Percentiles rank a stretch among this genome's conserved stretches.
Conservation (phyloP, 75 land plant genomes). For the Selaginella tamariscina region DNA sequence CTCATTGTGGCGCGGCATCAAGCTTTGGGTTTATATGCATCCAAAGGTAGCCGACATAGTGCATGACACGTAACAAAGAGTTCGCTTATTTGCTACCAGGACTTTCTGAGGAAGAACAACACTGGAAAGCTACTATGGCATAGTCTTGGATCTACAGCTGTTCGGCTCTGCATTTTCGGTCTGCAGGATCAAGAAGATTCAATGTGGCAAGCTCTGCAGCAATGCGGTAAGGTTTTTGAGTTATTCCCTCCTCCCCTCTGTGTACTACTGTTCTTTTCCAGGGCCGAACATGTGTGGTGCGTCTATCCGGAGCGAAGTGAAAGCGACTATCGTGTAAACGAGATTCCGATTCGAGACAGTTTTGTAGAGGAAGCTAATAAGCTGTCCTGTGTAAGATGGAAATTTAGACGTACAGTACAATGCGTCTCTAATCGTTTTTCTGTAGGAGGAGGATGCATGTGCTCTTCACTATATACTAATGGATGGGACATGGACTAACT, state of each 20-base stretch:
- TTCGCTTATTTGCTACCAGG: conserved; percentile 42
- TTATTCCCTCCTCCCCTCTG: neutral
- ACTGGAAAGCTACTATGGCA: conserved; percentile 96
- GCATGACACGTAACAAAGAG: neutral
- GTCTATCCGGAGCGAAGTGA: conserved; percentile 59
- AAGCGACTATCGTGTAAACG: conserved; percentile 16
- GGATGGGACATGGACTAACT: conserved; percentile 96
- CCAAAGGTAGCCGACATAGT: conserved; percentile 97
- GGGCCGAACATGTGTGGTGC: conserved; percentile 73
- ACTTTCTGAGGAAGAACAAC: conserved; percentile 82
- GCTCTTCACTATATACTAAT: conserved; percentile 56
- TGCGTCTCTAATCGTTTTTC: neutral
- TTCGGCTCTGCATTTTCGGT: conserved; percentile 64
- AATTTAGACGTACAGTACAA: conserved; percentile 9
- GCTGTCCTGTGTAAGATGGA: neutral
- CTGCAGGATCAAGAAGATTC: conserved; percentile 69
- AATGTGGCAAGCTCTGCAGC: conserved; percentile 71
- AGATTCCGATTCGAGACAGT: conserved; percentile 17
- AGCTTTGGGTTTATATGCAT: conserved; percentile 93
- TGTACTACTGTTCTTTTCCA: conserved; percentile 15
- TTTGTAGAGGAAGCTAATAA: neutral
- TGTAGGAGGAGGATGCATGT: conserved; percentile 31
- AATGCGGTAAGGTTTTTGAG: conserved; percentile 37
- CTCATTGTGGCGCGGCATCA: conserved; percentile 50
- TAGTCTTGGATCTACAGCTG: conserved; percentile 54